Percentiles rank a stretch among this genome's conserved stretches.
phyloP scores from a whole-genome alignment of 1,139 yeast species.

The Debaryomyces fabryi region DNA sequence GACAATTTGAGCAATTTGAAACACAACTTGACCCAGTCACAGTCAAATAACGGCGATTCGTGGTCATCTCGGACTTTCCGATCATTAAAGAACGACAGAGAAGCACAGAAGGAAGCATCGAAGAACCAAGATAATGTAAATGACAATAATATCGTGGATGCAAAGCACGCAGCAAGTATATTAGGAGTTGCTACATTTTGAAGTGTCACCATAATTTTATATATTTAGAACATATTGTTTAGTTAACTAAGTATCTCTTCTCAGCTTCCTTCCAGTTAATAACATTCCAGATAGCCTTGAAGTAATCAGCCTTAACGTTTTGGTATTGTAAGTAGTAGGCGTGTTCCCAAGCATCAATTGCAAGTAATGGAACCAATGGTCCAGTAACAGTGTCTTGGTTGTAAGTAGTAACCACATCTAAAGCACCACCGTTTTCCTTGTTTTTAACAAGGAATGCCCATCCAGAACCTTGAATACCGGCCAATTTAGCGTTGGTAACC shows the following conservation, averaged over 20 bases:
- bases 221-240: slow-evolving; percentile 3
- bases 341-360: slow-evolving; percentile 99
- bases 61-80: slow-evolving; percentile 69
- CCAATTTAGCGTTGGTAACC: slow-evolving; percentile 75
- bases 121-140: slow-evolving; percentile 24
- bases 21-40: slow-evolving; percentile 53
- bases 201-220: slow-evolving; percentile 9
- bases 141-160: slow-evolving; percentile 56
- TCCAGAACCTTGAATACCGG: slow-evolving; percentile 96
- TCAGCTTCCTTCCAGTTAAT: slow-evolving; percentile 97
- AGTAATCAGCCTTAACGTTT: slow-evolving; percentile 92
- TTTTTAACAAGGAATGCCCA: slow-evolving; percentile 97
- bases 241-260: slow-evolving; percentile 47
- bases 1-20: slow-evolving; percentile 55
- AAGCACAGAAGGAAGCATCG: slow-evolving; percentile 28
- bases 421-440: slow-evolving; percentile 69
- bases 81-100: slow-evolving; percentile 47
- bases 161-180: slow-evolving; percentile 78
- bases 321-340: slow-evolving; percentile 96
- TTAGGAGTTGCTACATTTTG: slow-evolving; percentile 79
- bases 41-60: slow-evolving; percentile 56
- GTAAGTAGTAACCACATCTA: slow-evolving; percentile 83
- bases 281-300: slow-evolving; percentile 96
- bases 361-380: slow-evolving; percentile 75
- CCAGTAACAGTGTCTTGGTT: slow-evolving; percentile 92